Base-by-base conservation (phyloP, 495 filamentous ascomycete species). In the Xylaria cubensis region DNA sequence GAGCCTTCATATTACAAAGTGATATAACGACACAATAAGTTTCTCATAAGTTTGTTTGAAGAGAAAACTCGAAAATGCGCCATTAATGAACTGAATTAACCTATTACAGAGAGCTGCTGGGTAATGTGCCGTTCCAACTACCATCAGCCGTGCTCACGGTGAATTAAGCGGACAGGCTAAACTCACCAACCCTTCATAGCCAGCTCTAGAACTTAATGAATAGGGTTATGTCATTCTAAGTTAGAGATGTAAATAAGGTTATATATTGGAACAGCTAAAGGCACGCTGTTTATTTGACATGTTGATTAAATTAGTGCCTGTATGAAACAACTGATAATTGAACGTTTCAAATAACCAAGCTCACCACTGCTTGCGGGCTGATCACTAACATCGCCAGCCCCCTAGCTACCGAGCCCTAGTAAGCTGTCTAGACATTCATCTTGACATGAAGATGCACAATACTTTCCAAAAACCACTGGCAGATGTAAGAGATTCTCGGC, bases 111-210 rank as follows among this genome's bases (percentile, higher is more conserved):
- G 15, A 36, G 15, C 2, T 59, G 10, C 36, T 39, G n/a, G 29
- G 15, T 34, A 6, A 39, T 39, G 32, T 39, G 34, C 56, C 29
- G 56, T 26, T 59, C 4, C 3, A n/a, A 10, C 2, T 59, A n/a
- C 34, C 56, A 26, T 39, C 15, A 26, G 56, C 32, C 32, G 34
- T 36, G 24, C 19, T 59, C 56, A 39, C 0, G 9, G 32, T 26
- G 19, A 58, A 39, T 39, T 39, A 59, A 59, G 56, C 34, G 19
- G 32, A 59, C 15, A 59, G 56, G 56, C 56, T 59, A 59, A 58
- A 59, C 13, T 5, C 6, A 39, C 2, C 56, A 59, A 58, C 34
- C 15, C 56, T 59, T 39, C 10, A 36, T 59, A 8, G 32, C 56
- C 4, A 21, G 56, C 8, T 36, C 32, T 39, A 34, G 10, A 39